Evolutionary conservation across 352 stramenopile species (phyloP), one percentile per base, ranked within the genome.

Genomic region (Phytophthora europaea): DNA sequence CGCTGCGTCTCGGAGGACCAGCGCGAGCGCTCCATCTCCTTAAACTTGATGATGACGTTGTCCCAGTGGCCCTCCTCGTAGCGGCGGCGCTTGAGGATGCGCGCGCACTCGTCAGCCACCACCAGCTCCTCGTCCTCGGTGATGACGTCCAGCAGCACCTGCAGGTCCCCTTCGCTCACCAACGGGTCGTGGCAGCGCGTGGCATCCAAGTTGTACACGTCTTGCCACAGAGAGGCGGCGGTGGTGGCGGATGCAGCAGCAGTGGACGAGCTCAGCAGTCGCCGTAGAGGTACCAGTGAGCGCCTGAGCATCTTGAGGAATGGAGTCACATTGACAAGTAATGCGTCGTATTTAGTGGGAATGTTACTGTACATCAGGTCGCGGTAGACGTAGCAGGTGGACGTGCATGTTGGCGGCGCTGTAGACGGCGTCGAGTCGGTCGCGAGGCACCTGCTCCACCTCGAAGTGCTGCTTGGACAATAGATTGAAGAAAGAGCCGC

Each of bases 41-140:
- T 95, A 67, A 93, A 96, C 61, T 96, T 94, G 76, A 96, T 67
- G 63, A 96, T 96, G 33, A 90, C 87, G 38, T 90, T 81, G 78
- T 96, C 89, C 89, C 89, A 96, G 66, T 96, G 89, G 53, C 91
- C 80, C 45, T 89, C 79, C 43, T 96, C 88, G 63, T 93, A 94
- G 47, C 87, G 86, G n/a, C 89, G 82, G 36, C 88, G 85, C 22
- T 74, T 79, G n/a, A 96, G 74, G 31, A 93, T 76, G 52, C 70
- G 65, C 36, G 78, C 75, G 58, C 85, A 93, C 73, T 96, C 89
- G 51, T 96, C 86, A 8, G 88, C 82, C 48, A 96, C 59, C 7
- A 93, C 59, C 6, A 53, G 60, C 75, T 96, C 89, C 58, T 96
- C 88, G 28, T 95, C 82, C 45, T 90, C 75, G 0, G 87, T 90